Percentiles rank a stretch among this genome's conserved stretches.
Evolutionary conservation across 2,329 filamentous ascomycete species (phyloP).

Genomic region (Chaetothyriales sp.): DNA sequence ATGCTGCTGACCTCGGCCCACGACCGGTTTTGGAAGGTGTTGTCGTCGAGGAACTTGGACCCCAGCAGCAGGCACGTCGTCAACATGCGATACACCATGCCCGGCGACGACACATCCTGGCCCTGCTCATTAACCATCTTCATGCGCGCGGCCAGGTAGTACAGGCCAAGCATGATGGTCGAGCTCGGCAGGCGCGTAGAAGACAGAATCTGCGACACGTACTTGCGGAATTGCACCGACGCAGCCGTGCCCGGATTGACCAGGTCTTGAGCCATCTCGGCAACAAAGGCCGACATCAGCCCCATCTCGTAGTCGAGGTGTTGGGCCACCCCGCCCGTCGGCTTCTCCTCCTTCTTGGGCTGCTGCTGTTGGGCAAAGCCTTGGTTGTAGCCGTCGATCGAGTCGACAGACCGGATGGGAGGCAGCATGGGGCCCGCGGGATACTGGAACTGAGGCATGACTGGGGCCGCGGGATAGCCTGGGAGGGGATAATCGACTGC

Average conservation of each 20-base stretch:
- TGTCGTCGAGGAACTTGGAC: constrained; percentile 93
- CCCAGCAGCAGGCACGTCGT: constrained; percentile 74
- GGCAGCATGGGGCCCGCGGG: constrained; percentile 24
- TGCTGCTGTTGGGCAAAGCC: constrained; percentile 21
- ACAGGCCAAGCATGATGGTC: constrained; percentile 79
- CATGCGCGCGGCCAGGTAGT: constrained; percentile 74
- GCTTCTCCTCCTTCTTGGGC: constrained; percentile 47
- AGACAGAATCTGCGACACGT: constrained; percentile 77
- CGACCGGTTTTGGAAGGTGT: constrained; percentile 92
- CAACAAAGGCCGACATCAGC: constrained; percentile 87
- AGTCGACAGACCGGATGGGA: constrained; percentile 29
- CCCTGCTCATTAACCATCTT: constrained; percentile 51
- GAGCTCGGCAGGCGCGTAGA: constrained; percentile 82
- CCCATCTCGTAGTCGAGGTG: constrained; percentile 96
- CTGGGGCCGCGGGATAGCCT: constrained; percentile 2
- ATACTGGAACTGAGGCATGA: constrained; percentile 10
- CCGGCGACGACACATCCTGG: constrained; percentile 44
- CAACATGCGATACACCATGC: constrained; percentile 74
- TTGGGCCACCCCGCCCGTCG: constrained; percentile 76
- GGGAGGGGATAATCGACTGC: background rate
- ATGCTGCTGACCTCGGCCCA: constrained; percentile 95
- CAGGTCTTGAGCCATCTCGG: constrained; percentile 70
- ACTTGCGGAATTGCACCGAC: constrained; percentile 71
- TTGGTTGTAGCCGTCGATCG: constrained; percentile 11
- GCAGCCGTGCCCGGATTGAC: constrained; percentile 49